Evolutionary conservation across 2,329 filamentous ascomycete species (phyloP).

Genomic region (Aspergillus sclerotialis): DNA sequence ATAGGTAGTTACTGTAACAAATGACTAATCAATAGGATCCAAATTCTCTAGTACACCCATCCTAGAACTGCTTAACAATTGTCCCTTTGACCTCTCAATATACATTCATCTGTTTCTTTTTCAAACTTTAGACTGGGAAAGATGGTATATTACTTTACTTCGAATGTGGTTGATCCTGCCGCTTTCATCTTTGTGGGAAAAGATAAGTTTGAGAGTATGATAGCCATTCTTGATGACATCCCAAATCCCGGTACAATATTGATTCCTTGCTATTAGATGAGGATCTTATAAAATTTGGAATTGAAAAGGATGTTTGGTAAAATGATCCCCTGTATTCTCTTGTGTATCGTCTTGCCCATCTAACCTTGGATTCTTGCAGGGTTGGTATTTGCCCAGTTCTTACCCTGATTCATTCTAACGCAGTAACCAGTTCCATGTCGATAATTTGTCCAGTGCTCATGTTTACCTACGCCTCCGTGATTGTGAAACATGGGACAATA

Average conservation of each 20-base stretch:
- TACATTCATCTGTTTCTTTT: too few relatives aligned
- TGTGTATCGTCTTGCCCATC: conserved; percentile 1
- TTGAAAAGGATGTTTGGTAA: conserved; percentile 93
- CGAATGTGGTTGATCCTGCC: conserved; percentile 70
- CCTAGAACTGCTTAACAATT: too few relatives aligned
- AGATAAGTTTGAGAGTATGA: conserved; percentile 95
- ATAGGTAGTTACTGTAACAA: too few relatives aligned
- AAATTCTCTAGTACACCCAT: too few relatives aligned
- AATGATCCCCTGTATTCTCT: conserved; percentile 1
- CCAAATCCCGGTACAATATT: conserved; percentile 6
- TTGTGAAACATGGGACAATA: conserved; percentile 74
- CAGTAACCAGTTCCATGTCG: conserved; percentile 72
- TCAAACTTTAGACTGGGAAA: background rate
- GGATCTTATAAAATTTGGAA: conserved; percentile 88
- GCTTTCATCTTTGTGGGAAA: conserved; percentile 95
- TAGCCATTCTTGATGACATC: conserved; percentile 5
- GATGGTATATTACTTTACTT: conserved; percentile 94
- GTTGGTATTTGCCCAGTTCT: conserved; percentile 16
- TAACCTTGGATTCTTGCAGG: conserved; percentile 15
- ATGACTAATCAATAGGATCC: too few relatives aligned
- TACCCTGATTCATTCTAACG: conserved; percentile 5
- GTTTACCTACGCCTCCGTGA: conserved; percentile 84
- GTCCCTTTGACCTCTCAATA: too few relatives aligned
- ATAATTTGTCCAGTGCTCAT: conserved; percentile 94
- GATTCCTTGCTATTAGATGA: conserved; percentile 59